Evolutionary conservation across 805 yeast species (phyloP).

Genomic region (Candida koratica): DNA sequence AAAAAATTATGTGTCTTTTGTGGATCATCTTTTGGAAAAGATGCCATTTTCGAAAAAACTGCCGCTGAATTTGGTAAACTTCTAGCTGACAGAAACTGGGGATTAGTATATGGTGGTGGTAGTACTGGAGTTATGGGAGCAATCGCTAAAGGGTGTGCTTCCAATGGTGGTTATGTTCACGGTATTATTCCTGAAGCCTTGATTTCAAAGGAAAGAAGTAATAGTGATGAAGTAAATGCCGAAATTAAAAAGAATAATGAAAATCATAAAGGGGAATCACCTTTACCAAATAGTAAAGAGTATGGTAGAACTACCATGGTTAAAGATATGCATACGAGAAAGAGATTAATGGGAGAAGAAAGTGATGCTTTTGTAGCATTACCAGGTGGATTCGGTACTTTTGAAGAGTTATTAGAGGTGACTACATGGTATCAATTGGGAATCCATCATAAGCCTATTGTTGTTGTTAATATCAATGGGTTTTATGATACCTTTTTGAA

Average conservation of each 20-base stretch:
- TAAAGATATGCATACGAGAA: constrained; percentile 85
- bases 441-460: constrained; percentile 77
- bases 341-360: constrained; percentile 79
- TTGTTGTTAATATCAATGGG: constrained; percentile 73
- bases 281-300: constrained; percentile 52
- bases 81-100: constrained; percentile 60
- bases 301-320: constrained; percentile 82
- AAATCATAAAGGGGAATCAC: constrained; percentile 63
- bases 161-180: constrained; percentile 64
- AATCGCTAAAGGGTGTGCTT: constrained; percentile 60
- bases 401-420: constrained; percentile 86
- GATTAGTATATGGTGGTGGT: constrained; percentile 87
- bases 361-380: constrained; percentile 84
- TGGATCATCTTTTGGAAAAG: constrained; percentile 73
- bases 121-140: constrained; percentile 81
- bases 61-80: constrained; percentile 60
- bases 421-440: constrained; percentile 90
- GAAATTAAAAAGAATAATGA: constrained; percentile 50
- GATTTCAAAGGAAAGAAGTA: constrained; percentile 65
- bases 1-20: constrained; percentile 77
- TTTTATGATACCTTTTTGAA: constrained; percentile 67
- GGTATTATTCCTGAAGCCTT: constrained; percentile 86
- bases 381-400: constrained; percentile 90
- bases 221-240: constrained; percentile 41
- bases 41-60: constrained; percentile 43